These are phyloP conservation scores for Knufia petricola DNA, from an alignment of 2,329 filamentous ascomycete species.

Conservation along the genomic window DNA sequence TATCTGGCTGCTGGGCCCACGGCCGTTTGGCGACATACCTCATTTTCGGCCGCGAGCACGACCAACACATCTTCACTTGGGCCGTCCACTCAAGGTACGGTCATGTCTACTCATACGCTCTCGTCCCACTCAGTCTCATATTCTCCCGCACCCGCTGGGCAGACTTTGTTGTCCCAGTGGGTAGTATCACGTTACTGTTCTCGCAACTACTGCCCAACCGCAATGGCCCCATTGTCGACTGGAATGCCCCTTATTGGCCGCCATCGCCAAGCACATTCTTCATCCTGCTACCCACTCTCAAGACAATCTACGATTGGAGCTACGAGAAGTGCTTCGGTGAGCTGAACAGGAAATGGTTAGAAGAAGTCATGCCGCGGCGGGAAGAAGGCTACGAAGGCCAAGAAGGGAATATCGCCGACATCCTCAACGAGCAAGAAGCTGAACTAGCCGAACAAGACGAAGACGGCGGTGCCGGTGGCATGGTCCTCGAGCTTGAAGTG, in stretches of 20 bases:
- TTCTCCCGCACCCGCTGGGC: conserved; percentile 56
- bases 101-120: conserved; percentile 42
- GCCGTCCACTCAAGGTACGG: conserved; percentile 36
- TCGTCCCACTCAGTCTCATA: conserved; percentile 59
- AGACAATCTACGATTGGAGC: conserved; percentile 52
- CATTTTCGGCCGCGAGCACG: conserved; percentile 48
- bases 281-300: conserved; percentile 56
- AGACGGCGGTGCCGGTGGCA: conserved; percentile 27
- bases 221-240: conserved; percentile 36
- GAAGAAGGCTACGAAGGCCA: conserved; percentile 27
- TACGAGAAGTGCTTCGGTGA: conserved; percentile 52
- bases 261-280: conserved; percentile 58
- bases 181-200: conserved; percentile 49
- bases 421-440: conserved; percentile 28
- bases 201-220: conserved; percentile 30
- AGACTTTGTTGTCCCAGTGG: conserved; percentile 53
- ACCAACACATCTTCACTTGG: not conserved
- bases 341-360: conserved; percentile 51
- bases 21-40: conserved; percentile 55
- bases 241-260: conserved; percentile 50
- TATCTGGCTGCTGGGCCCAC: conserved; percentile 45
- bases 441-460: conserved; percentile 21
- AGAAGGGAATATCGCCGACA: conserved; percentile 26
- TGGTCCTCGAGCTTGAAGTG: conserved; percentile 42
- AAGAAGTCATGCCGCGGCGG: conserved; percentile 50